A percentile compares a stretch with the other conserved stretches of the same genome.
phyloP scores from a whole-genome alignment of 805 yeast species.

The Sugiyamaella americana region DNA sequence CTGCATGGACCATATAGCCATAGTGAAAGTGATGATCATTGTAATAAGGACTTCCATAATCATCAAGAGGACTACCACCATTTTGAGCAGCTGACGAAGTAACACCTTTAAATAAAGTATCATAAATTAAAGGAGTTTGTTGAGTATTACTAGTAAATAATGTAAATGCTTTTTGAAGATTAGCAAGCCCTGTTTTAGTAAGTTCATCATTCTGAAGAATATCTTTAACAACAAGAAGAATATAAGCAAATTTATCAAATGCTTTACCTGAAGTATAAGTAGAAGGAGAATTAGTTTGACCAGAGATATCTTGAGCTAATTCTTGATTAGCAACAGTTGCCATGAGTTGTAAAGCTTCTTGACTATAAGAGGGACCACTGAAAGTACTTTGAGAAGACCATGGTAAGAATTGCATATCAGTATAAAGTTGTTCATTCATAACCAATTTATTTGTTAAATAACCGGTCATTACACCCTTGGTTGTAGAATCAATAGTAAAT shows the following conservation, averaged over 20 bases:
- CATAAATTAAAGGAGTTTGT: conserved; percentile 68
- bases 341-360: conserved; percentile 37
- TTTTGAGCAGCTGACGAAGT: conserved; percentile 30
- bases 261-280: conserved; percentile 89
- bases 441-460: conserved; percentile 29
- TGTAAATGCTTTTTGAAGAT: conserved; percentile 60
- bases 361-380: conserved; percentile 37
- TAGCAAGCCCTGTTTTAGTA: conserved; percentile 47
- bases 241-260: conserved; percentile 84
- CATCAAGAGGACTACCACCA: conserved; percentile 42
- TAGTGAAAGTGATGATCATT: conserved; percentile 87
- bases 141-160: conserved; percentile 68
- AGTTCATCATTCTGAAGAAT: conserved; percentile 52
- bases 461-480: conserved; percentile 39
- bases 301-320: conserved; percentile 47
- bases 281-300: conserved; percentile 64
- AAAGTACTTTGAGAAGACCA: conserved; percentile 44
- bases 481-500: conserved; percentile 41
- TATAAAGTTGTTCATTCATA: conserved; percentile 37
- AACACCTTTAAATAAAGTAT: conserved; percentile 49
- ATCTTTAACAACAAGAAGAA: conserved; percentile 64
- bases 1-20: conserved; percentile 79
- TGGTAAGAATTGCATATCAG: conserved; percentile 48
- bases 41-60: conserved; percentile 70
- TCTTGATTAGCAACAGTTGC: conserved; percentile 48